Conservation (phyloP, 768 basidiomycete species). For the Pulveroboletus sp. region DNA sequence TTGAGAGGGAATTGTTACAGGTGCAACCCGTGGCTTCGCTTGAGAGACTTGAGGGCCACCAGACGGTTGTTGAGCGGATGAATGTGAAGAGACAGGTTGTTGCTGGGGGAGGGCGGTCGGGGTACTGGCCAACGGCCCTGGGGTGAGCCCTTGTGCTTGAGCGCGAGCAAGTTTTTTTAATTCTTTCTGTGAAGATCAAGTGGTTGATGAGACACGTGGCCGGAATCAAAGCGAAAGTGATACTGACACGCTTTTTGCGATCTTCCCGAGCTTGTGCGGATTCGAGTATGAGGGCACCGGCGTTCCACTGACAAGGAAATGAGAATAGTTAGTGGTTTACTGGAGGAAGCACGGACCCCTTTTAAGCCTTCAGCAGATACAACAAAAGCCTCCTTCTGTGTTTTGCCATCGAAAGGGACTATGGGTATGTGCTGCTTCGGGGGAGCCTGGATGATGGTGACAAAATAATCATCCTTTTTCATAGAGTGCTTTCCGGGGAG, state of each 20-base stretch:
- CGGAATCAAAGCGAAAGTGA: slow-evolving; percentile 1
- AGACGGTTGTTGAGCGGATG: slow-evolving; percentile 26
- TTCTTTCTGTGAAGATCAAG: slow-evolving; percentile 52
- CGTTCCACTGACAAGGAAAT: slow-evolving; percentile 55
- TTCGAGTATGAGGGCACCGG: slow-evolving; percentile 54
- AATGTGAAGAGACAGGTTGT: slow-evolving; percentile 26
- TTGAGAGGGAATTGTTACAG: slow-evolving; percentile 32
- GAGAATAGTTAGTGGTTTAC: slow-evolving; percentile 5
- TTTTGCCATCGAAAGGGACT: slow-evolving; percentile 56
- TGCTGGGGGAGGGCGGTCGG: slow-evolving; percentile 33
- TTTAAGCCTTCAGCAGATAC: slow-evolving; percentile 70
- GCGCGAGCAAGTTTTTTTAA: slow-evolving; percentile 64
- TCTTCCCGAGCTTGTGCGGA: slow-evolving; percentile 75
- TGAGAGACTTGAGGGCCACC: slow-evolving; percentile 10
- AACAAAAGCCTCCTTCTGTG: slow-evolving; percentile 68
- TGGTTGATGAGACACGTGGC: slow-evolving; percentile 11
- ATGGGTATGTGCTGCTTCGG: slow-evolving; percentile 69
- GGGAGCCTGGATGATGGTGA: slow-evolving; percentile 60
- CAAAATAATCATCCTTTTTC: slow-evolving; percentile 75
- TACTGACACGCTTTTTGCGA: slow-evolving; percentile 68
- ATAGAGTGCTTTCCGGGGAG: slow-evolving; percentile 76
- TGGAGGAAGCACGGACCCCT: slow-evolving; percentile 48
- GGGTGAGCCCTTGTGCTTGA: slow-evolving; percentile 32
- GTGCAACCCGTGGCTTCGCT: slow-evolving; percentile 29
- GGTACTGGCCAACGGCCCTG: slow-evolving; percentile 21